These are phyloP conservation scores for Cordyceps cicadae DNA, from an alignment of 2,329 filamentous ascomycete species.

Conservation along the genomic window DNA sequence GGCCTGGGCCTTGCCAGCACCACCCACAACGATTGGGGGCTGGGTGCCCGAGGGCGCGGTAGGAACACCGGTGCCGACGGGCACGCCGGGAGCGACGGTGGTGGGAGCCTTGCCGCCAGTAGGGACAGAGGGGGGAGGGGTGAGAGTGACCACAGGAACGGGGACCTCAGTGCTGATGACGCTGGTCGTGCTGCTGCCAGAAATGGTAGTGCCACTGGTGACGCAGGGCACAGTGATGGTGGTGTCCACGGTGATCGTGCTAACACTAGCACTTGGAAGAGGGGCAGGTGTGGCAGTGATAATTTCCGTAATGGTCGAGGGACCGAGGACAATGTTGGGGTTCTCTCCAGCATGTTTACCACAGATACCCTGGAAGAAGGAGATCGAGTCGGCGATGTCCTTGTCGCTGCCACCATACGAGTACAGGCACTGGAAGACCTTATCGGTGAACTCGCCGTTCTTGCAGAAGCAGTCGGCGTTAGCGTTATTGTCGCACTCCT, in stretches of 20 bases:
- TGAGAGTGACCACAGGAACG: conserved; percentile 46
- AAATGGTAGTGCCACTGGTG: conserved; percentile 39
- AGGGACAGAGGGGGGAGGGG: conserved; percentile 21
- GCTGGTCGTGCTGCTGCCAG: conserved; percentile 37
- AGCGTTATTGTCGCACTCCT: conserved; percentile 72
- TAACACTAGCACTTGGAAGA: conserved; percentile 37
- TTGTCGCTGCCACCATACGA: conserved; percentile 49
- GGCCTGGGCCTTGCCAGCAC: conserved; percentile 31
- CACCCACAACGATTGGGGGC: conserved; percentile 29
- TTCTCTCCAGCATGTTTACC: conserved; percentile 65
- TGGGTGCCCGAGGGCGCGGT: conserved; percentile 27
- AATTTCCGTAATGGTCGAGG: conserved; percentile 56
- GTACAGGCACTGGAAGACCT: conserved; percentile 77
- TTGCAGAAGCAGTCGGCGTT: conserved; percentile 84
- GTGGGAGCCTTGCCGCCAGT: neutral
- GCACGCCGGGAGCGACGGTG: neutral
- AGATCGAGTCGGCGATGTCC: conserved; percentile 61
- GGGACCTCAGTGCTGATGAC: conserved; percentile 43
- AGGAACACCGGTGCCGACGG: conserved; percentile 16
- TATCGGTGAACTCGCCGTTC: conserved; percentile 63
- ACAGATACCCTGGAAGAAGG: conserved; percentile 89
- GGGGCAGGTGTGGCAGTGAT: conserved; percentile 46
- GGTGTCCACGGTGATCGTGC: conserved; percentile 41
- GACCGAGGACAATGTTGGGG: conserved; percentile 75
- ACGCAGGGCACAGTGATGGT: conserved; percentile 43